These are phyloP conservation scores for Myotisia sp. DNA, from an alignment of 2,329 filamentous ascomycete species.

Conservation along the genomic window DNA sequence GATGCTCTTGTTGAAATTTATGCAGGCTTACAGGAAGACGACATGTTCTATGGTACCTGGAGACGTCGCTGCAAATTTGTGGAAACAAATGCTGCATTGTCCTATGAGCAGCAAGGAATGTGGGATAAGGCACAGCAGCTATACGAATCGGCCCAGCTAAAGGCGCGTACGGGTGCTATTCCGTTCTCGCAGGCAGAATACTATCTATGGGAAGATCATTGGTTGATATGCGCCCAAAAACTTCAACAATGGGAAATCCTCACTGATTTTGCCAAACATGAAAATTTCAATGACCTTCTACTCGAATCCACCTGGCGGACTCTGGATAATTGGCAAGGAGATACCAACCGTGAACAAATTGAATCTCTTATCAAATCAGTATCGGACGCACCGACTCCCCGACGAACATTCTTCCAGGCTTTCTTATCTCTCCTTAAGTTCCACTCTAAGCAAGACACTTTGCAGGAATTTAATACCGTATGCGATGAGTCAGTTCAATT, in stretches of 20 bases:
- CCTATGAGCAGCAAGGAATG: slow-evolving; percentile 97
- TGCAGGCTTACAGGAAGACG: slow-evolving; percentile 78
- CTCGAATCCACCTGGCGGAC: slow-evolving; percentile 93
- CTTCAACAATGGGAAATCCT: slow-evolving; percentile 98
- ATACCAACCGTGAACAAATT: slow-evolving; percentile 73
- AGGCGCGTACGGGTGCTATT: slow-evolving; percentile 87
- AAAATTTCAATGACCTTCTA: slow-evolving; percentile 93
- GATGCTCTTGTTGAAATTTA: slow-evolving; percentile 94
- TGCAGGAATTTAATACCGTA: slow-evolving; percentile 69
- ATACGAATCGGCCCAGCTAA: slow-evolving; percentile 94
- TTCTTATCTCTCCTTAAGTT: slow-evolving; percentile 95
- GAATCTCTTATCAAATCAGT: slow-evolving; percentile 92
- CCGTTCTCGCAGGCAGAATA: slow-evolving; percentile 95
- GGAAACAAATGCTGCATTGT: slow-evolving; percentile 91
- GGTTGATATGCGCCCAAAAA: slow-evolving; percentile 94
- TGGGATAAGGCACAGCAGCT: slow-evolving; percentile 98
- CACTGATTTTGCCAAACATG: slow-evolving; percentile 94
- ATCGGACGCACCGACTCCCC: slow-evolving; percentile 89
- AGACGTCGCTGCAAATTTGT: slow-evolving; percentile 87
- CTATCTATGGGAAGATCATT: slow-evolving; percentile 99
- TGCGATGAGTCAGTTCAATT: slow-evolving; percentile 96
- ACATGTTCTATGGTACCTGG: slow-evolving; percentile 97
- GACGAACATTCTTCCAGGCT: slow-evolving; percentile 91
- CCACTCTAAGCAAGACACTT: slow-evolving; percentile 71
- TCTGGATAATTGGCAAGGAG: slow-evolving; percentile 83